Conservation (phyloP, 192 early-diverging fungal species). For the Kickxella alabastrina region DNA sequence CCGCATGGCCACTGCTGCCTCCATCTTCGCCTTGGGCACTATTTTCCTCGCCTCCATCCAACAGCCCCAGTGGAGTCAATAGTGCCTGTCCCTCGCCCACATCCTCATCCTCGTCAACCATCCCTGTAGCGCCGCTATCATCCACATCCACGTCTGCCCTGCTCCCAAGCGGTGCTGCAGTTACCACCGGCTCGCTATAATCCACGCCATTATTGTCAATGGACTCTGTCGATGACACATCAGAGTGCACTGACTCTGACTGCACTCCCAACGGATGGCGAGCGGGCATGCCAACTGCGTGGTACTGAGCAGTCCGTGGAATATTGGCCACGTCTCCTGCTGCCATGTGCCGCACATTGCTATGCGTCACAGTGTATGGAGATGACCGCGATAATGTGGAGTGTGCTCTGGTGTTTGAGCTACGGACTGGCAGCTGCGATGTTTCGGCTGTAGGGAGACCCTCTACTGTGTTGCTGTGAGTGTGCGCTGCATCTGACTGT, state of each 20-base stretch:
- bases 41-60: not conserved
- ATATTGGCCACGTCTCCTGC: constrained; percentile 32
- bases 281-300: constrained; percentile 43
- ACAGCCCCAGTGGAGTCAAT: constrained; percentile 11
- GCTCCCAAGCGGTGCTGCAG: not conserved
- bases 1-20: not conserved
- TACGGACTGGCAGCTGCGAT: constrained; percentile 27
- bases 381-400: constrained; percentile 15
- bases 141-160: not conserved
- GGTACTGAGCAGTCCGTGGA: constrained; percentile 47
- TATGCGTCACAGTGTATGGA: constrained; percentile 19
- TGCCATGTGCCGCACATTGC: constrained; percentile 4
- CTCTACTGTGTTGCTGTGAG: no score
- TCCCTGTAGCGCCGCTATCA: not conserved
- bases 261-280: constrained; percentile 47
- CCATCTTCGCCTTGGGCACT: not conserved
- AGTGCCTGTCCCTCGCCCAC: not conserved
- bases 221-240: constrained; percentile 29
- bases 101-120: constrained; percentile 1
- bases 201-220: constrained; percentile 1
- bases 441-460: constrained; percentile 6
- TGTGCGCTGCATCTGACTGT: no score
- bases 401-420: constrained; percentile 5
- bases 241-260: constrained; percentile 29
- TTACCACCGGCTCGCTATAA: not conserved